Base-by-base conservation (phyloP, 805 yeast genomes). In the Cyberlindnera nakhonratchasimensis region DNA sequence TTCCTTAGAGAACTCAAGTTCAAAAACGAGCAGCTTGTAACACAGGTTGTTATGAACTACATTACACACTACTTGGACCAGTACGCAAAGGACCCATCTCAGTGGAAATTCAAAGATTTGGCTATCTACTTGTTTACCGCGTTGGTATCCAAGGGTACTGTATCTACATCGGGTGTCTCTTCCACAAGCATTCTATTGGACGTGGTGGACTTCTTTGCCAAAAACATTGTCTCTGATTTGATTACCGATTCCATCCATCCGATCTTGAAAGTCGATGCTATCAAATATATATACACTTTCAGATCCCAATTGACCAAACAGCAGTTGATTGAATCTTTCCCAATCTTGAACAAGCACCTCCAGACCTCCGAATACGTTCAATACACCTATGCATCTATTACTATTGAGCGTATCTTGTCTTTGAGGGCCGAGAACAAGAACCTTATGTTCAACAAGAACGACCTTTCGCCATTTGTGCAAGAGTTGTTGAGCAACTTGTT, bases 221-320 rank as follows among this genome's bases (percentile, higher is more conserved):
- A 74, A 16, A 82, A 87, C 59, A 80, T 93, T 55, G 93, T 95
- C 7, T 79, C 83, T 4, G 96, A 93, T 66, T 72, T 93, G 52
- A 69, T 84, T n/a, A 63, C 69, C 20, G 61, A 65, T 12, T 69
- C 64, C 21, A 71, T 77, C 3, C 83, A 83, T 55, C 89, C 96
- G 10, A 86, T 93, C 38, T 70, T 93, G 52, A 82, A 80, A 55
- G 91, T 89, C 36, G 98, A 91, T 64, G 95, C 99, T 3, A 88
- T 93, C 61, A 87, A 88, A 61, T 95, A 84, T 60, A 83, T 93
- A 44, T 81, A 84, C 66, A 80, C 81, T 3, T 93, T 93, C 67
- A 77, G 99, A 68, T 90, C 91, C 62, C 99, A 93, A 67, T 70
- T 93, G 45, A 87, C 93, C 6, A 90, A 89, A 58, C 83, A 76